phyloP scores from a whole-genome alignment of 2,329 filamentous ascomycete species.

The Aspergillus sp. region DNA sequence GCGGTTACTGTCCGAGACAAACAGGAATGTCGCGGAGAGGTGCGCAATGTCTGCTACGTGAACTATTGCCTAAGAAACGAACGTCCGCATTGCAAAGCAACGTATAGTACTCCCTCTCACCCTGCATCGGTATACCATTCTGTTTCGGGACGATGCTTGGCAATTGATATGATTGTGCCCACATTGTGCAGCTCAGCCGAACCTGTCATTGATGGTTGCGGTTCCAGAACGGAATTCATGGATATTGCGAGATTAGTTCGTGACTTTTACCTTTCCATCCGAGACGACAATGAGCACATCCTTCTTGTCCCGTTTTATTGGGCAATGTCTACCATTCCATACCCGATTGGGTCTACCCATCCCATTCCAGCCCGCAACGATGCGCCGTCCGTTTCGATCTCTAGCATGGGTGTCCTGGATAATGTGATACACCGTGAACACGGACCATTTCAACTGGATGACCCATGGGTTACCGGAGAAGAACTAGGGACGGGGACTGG shows the following conservation, averaged over 20 bases:
- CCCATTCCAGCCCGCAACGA: slow-evolving; percentile 17
- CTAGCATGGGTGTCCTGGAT: slow-evolving; percentile 31
- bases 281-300: slow-evolving; percentile 19
- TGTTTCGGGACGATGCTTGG: slow-evolving; percentile 19
- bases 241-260: slow-evolving; percentile 11
- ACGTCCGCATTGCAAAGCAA: slow-evolving; percentile 15
- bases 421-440: slow-evolving; percentile 26
- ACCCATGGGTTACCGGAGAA: slow-evolving; percentile 48
- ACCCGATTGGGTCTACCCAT: slow-evolving; percentile 9
- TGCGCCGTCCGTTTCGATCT: slow-evolving; percentile 20
- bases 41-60: slow-evolving; percentile 21
- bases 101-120: slow-evolving; percentile 17
- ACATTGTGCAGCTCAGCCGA: neutral
- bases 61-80: slow-evolving; percentile 25
- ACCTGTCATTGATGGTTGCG: no score
- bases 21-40: slow-evolving; percentile 7
- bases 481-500: slow-evolving; percentile 40
- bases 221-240: slow-evolving; percentile 8
- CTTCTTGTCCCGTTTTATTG: slow-evolving; percentile 18
- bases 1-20: slow-evolving; percentile 17
- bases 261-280: slow-evolving; percentile 17
- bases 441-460: slow-evolving; percentile 27
- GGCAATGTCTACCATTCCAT: slow-evolving; percentile 17
- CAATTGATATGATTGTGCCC: slow-evolving; percentile 18
- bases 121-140: slow-evolving; percentile 23